These are phyloP conservation scores for Apophysomyces variabilis DNA, from an alignment of 371 early-diverging fungal genomes.

Conservation along the genomic window DNA sequence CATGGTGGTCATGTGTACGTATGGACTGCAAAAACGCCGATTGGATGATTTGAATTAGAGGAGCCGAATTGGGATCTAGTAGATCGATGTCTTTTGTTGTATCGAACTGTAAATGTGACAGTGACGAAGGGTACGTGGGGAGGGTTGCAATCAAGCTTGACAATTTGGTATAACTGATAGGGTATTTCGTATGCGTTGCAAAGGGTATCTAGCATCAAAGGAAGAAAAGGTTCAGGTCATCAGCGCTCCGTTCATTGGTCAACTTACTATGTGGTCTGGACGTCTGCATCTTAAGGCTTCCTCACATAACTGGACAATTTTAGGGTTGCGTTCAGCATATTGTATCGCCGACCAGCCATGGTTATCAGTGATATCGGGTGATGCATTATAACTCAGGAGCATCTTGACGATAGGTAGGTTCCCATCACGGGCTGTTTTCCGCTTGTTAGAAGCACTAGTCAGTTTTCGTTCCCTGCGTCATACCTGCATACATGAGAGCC, in stretches of 20 bases:
- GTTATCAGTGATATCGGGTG: slow-evolving; percentile 63
- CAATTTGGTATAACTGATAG: slow-evolving; percentile 52
- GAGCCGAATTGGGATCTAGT: slow-evolving; percentile 37
- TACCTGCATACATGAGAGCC: slow-evolving; percentile 83
- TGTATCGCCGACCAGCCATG: slow-evolving; percentile 79
- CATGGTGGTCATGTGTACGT: slow-evolving; percentile 61
- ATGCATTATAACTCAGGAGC: slow-evolving; percentile 61
- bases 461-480: slow-evolving; percentile 14
- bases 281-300: slow-evolving; percentile 56
- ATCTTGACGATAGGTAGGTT: slow-evolving; percentile 64
- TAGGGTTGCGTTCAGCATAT: slow-evolving; percentile 65
- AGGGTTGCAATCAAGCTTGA: slow-evolving; percentile 55
- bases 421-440: slow-evolving; percentile 65
- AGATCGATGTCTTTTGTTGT: slow-evolving; percentile 39
- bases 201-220: background rate
- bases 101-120: slow-evolving; percentile 54
- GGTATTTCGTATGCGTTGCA: slow-evolving; percentile 37
- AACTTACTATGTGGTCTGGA: slow-evolving; percentile 53
- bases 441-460: background rate
- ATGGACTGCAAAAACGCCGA: slow-evolving; percentile 62
- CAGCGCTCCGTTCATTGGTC: too few relatives aligned
- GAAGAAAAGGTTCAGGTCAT: background rate
- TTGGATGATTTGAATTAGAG: slow-evolving; percentile 48
- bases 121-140: slow-evolving; percentile 46
- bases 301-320: slow-evolving; percentile 66